Conservation (phyloP, 129 eudicot species). For the Oenanthe sinensis region DNA sequence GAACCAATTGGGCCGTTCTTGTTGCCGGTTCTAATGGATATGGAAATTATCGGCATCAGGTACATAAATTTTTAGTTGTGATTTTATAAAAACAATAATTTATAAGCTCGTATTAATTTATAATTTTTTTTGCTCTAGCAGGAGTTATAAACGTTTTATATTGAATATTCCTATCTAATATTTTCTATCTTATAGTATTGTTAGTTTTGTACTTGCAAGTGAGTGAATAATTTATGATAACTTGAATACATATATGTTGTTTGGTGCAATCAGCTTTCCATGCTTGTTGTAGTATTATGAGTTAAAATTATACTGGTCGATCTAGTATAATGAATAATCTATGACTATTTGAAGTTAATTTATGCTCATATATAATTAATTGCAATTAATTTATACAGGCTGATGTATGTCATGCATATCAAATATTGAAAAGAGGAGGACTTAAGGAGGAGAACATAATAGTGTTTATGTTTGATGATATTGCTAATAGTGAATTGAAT, state of each 20-base stretch:
- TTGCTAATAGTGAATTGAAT: constrained; percentile 52
- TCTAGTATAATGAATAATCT: too few species aligned
- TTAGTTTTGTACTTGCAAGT: neutral
- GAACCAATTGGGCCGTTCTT: constrained; percentile 81
- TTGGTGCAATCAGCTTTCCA: too few species aligned
- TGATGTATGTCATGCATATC: constrained; percentile 88
- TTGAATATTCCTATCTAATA: too few species aligned
- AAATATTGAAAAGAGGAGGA: constrained; percentile 79
- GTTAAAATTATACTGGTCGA: neutral
- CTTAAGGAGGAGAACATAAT: constrained; percentile 79
- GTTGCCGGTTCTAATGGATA: constrained; percentile 72
- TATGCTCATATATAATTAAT: too few species aligned
- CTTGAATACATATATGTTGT: neutral
- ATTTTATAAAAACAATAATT: too few species aligned
- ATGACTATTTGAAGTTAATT: neutral
- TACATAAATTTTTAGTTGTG: neutral
- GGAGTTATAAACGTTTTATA: too few species aligned
- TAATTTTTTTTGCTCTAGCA: too few species aligned
- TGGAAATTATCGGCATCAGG: constrained; percentile 81
- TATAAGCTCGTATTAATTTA: too few species aligned
- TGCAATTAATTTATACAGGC: constrained; percentile 32
- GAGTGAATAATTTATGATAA: neutral
- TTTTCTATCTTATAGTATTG: too few species aligned
- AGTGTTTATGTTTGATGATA: constrained; percentile 91
- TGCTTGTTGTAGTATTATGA: neutral